phyloP scores from a whole-genome alignment of 2,329 filamentous ascomycete species.

The Macrophomina phaseolina region DNA sequence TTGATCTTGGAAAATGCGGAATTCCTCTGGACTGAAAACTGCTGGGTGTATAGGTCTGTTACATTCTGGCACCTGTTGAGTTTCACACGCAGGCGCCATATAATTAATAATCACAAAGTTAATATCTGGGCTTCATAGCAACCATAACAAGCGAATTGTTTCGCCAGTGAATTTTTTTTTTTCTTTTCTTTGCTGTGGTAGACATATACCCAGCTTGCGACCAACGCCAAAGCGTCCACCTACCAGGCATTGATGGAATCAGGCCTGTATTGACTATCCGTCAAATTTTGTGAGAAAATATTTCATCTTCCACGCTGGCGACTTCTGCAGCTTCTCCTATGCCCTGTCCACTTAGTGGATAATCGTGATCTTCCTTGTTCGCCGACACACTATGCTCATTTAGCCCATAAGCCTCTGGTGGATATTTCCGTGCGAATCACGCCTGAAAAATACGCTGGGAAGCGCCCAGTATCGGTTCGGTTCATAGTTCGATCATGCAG shows the following conservation, averaged over 20 bases:
- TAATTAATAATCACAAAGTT: no score
- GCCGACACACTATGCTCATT: not conserved
- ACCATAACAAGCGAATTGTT: no score
- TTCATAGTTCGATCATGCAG: constrained; percentile 20
- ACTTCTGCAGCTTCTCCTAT: not conserved
- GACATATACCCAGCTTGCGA: not conserved
- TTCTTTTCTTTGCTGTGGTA: not conserved
- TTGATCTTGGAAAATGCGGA: no score
- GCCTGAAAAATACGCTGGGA: not conserved
- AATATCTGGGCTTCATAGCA: no score
- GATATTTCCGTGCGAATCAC: not conserved
- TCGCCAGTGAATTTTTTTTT: no score
- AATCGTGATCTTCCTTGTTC: not conserved
- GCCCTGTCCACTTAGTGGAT: not conserved
- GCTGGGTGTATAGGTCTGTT: no score
- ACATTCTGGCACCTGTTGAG: no score
- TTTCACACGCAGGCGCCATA: no score
- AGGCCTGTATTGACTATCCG: not conserved
- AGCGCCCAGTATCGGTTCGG: not conserved
- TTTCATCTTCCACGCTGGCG: not conserved
- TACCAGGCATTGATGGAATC: not conserved
- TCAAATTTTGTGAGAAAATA: not conserved
- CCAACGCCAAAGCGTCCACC: not conserved
- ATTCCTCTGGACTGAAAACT: no score
- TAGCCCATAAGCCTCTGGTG: not conserved